A percentile compares a stretch with the other conserved stretches of the same genome.
phyloP scores from a whole-genome alignment of 495 filamentous ascomycete species.

The Entonaema liquescens region DNA sequence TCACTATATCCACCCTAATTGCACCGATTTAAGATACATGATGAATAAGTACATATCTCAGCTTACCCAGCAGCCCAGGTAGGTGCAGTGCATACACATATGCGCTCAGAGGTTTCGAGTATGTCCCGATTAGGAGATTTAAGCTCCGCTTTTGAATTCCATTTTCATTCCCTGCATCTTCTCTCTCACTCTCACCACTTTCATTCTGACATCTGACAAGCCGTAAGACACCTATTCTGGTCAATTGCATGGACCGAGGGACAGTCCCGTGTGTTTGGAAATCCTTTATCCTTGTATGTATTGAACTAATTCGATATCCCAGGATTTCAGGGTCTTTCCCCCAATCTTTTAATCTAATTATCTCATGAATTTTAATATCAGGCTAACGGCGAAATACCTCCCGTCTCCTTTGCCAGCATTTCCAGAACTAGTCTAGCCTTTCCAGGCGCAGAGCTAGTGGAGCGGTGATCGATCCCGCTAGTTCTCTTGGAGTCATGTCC shows the following conservation, averaged over 20 bases:
- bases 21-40: too few species aligned
- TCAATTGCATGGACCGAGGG: constrained; percentile 17
- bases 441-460: constrained; percentile 19
- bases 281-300: constrained; percentile 16
- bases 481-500: constrained; percentile 15
- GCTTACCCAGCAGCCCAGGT: neutral
- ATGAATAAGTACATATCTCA: neutral
- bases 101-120: neutral
- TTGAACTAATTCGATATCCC: constrained; percentile 14
- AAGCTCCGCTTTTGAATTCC: constrained; percentile 29
- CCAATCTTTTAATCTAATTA: constrained; percentile 27
- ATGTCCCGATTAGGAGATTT: constrained; percentile 20
- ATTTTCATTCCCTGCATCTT: constrained; percentile 12
- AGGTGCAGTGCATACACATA: neutral
- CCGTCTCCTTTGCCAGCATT: constrained; percentile 27
- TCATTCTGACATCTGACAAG: constrained; percentile 7
- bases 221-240: constrained; percentile 14
- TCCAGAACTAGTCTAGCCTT: constrained; percentile 21
- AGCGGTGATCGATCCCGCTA: constrained; percentile 25
- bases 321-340: constrained; percentile 32
- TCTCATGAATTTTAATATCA: constrained; percentile 36
- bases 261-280: constrained; percentile 35
- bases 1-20: too few species aligned
- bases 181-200: neutral
- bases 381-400: constrained; percentile 38